Evolutionary conservation across 352 stramenopile genomes (phyloP).

Genomic region (Globisporangium abappressorium): DNA sequence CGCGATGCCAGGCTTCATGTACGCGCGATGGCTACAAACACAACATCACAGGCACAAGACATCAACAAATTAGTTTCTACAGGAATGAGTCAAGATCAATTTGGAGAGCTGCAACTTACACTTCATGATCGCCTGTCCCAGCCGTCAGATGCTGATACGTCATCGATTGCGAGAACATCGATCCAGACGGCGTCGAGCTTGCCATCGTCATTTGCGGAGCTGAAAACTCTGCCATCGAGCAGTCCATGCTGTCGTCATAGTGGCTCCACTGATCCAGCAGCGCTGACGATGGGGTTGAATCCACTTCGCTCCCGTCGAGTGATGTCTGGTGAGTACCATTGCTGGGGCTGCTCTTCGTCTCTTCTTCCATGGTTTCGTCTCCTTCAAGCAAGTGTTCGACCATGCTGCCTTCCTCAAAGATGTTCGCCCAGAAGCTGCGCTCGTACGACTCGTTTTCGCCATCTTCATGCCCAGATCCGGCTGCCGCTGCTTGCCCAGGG

Average conservation of each 20-base stretch:
- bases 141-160: constrained; percentile 24
- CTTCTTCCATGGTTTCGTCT: constrained; percentile 30
- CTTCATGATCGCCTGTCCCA: constrained; percentile 25
- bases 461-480: background rate
- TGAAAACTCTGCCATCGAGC: constrained; percentile 24
- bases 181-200: constrained; percentile 6
- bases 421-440: constrained; percentile 28
- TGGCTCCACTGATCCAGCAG: constrained; percentile 33
- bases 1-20: background rate
- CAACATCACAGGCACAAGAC: background rate
- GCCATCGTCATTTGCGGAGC: constrained; percentile 17
- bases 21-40: constrained; percentile 3
- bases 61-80: background rate
- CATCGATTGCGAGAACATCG: constrained; percentile 11
- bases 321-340: constrained; percentile 6
- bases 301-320: constrained; percentile 2
- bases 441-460: constrained; percentile 23
- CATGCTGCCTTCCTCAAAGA: constrained; percentile 32
- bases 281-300: constrained; percentile 17
- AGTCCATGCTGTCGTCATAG: constrained; percentile 36
- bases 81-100: background rate
- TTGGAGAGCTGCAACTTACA: constrained; percentile 17
- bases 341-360: constrained; percentile 10
- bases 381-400: constrained; percentile 25
- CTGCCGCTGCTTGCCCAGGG: background rate